These are phyloP conservation scores for Cladophialophora bantiana DNA, from an alignment of 2,329 filamentous ascomycete genomes.

Conservation along the genomic window DNA sequence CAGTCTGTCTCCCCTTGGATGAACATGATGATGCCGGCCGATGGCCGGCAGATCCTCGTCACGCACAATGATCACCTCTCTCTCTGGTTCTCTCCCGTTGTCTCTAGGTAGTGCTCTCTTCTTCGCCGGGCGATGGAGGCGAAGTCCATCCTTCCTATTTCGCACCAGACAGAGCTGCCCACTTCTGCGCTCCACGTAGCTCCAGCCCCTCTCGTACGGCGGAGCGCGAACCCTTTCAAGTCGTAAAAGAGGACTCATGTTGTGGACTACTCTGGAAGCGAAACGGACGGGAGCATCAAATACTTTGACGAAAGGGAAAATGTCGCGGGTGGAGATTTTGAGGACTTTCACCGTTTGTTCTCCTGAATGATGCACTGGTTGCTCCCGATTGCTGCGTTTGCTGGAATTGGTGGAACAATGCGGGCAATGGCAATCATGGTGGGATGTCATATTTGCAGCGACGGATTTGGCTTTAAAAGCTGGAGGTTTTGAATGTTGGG, in stretches of 20 bases:
- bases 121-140: slow-evolving; percentile 3
- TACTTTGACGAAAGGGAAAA: slow-evolving; percentile 3
- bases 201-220: slow-evolving; percentile 14
- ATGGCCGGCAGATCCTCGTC: background rate
- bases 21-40: background rate
- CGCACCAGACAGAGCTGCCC: slow-evolving; percentile 9
- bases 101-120: slow-evolving; percentile 7
- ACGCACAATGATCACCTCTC: background rate
- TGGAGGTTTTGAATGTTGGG: background rate
- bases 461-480: slow-evolving; percentile 2
- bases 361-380: background rate
- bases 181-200: slow-evolving; percentile 5
- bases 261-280: background rate
- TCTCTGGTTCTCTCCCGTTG: background rate
- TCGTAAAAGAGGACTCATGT: background rate
- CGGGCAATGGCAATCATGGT: slow-evolving; percentile 16
- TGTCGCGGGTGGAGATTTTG: slow-evolving; percentile 9
- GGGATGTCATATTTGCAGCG: slow-evolving; percentile 8
- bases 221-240: slow-evolving; percentile 2
- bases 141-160: slow-evolving; percentile 8
- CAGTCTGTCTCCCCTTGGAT: background rate
- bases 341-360: slow-evolving; percentile 18
- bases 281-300: slow-evolving; percentile 3
- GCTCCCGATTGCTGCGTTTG: slow-evolving; percentile 17
- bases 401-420: slow-evolving; percentile 19